phyloP scores from a whole-genome alignment of 495 filamentous ascomycete genomes.

The Trichodelitschia bisporula region DNA sequence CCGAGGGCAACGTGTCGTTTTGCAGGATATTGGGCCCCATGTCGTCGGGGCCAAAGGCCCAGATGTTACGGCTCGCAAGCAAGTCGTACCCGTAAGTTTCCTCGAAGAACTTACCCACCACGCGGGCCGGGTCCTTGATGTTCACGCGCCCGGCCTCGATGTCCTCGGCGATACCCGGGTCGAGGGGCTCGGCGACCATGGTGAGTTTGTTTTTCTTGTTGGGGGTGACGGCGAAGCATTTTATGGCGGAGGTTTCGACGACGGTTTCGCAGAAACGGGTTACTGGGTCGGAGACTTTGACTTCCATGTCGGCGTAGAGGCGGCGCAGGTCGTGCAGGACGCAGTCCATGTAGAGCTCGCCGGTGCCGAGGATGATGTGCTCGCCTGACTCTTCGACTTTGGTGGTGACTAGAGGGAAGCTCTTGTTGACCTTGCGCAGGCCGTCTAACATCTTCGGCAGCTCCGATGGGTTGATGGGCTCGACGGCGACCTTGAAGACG shows the following conservation, averaged over 20 bases:
- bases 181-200: slow-evolving; percentile 88
- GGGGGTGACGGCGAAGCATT: slow-evolving; percentile 90
- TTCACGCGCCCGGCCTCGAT: slow-evolving; percentile 77
- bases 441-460: slow-evolving; percentile 98
- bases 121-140: slow-evolving; percentile 80
- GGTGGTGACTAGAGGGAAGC: slow-evolving; percentile 80
- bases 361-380: slow-evolving; percentile 82
- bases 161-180: slow-evolving; percentile 83
- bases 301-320: slow-evolving; percentile 96
- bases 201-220: slow-evolving; percentile 99
- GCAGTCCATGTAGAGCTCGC: slow-evolving; percentile 97
- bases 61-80: slow-evolving; percentile 80
- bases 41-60: slow-evolving; percentile 96
- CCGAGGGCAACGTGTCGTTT: slow-evolving; percentile 79
- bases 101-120: slow-evolving; percentile 90
- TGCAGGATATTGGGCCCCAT: slow-evolving; percentile 88
- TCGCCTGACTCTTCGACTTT: slow-evolving; percentile 99
- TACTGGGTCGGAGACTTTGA: slow-evolving; percentile 94
- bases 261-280: slow-evolving; percentile 96
- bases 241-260: slow-evolving; percentile 90
- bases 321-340: slow-evolving; percentile 84
- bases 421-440: slow-evolving; percentile 88
- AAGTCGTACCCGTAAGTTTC: slow-evolving; percentile 95
- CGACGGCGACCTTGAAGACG: slow-evolving; percentile 91
- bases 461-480: slow-evolving; percentile 94